These are phyloP conservation scores for Colletotrichum viniferum DNA, from an alignment of 2,329 filamentous ascomycete species.

Conservation along the genomic window DNA sequence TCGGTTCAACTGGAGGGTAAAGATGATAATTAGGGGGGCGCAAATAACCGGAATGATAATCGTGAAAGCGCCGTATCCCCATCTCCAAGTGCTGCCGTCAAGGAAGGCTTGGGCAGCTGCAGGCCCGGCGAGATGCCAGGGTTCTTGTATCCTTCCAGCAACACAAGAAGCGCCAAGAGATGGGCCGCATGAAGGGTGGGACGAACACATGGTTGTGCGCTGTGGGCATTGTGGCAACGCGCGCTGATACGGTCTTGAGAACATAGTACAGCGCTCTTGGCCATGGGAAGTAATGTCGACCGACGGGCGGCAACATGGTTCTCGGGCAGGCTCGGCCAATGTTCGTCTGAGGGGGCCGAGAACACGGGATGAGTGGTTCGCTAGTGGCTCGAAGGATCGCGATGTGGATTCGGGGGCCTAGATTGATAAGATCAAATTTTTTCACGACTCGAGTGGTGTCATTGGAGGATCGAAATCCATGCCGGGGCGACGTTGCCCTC, in stretches of 20 bases:
- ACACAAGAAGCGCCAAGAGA: background rate
- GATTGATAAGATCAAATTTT: conserved; percentile 13
- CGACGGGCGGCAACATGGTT: background rate
- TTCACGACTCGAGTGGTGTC: background rate
- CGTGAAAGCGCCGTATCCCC: conserved; percentile 58
- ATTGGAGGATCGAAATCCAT: conserved; percentile 4
- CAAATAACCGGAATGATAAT: conserved; percentile 53
- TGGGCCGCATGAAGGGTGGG: background rate
- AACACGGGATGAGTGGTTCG: background rate
- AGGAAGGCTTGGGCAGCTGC: conserved; percentile 29
- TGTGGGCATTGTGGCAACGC: background rate
- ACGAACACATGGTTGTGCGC: background rate
- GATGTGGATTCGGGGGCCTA: background rate
- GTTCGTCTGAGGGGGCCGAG: background rate
- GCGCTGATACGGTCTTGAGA: background rate
- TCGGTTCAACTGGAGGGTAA: conserved; percentile 18
- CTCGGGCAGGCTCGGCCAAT: background rate
- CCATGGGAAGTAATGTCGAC: background rate
- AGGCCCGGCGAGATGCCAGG: conserved; percentile 25
- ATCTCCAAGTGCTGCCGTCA: conserved; percentile 29
- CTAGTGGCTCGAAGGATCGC: conserved; percentile 3
- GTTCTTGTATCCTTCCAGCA: background rate
- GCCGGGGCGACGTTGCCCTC: background rate
- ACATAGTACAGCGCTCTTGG: background rate
- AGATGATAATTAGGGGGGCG: conserved; percentile 12